Evolutionary conservation across 306 rosid species (phyloP), one percentile per base, ranked within the genome.

Genomic region (Lithocarpus polystachyus): DNA sequence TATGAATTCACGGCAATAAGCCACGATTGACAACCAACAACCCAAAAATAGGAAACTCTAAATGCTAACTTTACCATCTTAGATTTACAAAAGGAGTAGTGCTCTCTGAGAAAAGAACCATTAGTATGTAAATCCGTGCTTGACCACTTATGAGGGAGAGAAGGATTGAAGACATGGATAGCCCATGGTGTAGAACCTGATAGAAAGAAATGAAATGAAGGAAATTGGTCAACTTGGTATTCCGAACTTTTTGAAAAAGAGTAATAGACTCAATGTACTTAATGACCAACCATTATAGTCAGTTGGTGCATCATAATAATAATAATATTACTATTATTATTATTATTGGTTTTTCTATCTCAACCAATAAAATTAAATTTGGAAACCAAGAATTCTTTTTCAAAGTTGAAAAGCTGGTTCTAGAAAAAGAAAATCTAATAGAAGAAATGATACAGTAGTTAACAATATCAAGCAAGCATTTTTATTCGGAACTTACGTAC

Each of bases 71-170:
- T 89, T 83, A 92, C 97, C 98, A 94, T 94, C 98, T 87, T 77
- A 90, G 85, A 82, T 94, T 94, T 80, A 94, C 97, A 20, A 89
- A 92, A 51, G 98, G 97, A 74, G 98, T 94, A 33, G 98, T 94
- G 84, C 82, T 83, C 87, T 94, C 98, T 0, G 97, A 57, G 86
- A 94, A 94, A 62, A 94, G 97, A 84, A 90, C 93, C 97, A 92
- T 87, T 29, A 94, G 88, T 79, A 94, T 92, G 87, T 94, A 94
- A 79, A 92, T 74, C 85, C 86, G 98, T 40, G 59, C 97, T 85
- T 92, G 92, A 81, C 98, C 93, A 68, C 97, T 89, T 72, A 82
- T 59, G 79, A 94, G 91, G 71, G 97, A 62, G 56, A 84, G 97
- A 83, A 92, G 56, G 56, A 94, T 89, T 69, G 98, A 88, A 75